phyloP scores from a whole-genome alignment of 1,284 basidiomycete genomes.

The Malassezia psittaci region DNA sequence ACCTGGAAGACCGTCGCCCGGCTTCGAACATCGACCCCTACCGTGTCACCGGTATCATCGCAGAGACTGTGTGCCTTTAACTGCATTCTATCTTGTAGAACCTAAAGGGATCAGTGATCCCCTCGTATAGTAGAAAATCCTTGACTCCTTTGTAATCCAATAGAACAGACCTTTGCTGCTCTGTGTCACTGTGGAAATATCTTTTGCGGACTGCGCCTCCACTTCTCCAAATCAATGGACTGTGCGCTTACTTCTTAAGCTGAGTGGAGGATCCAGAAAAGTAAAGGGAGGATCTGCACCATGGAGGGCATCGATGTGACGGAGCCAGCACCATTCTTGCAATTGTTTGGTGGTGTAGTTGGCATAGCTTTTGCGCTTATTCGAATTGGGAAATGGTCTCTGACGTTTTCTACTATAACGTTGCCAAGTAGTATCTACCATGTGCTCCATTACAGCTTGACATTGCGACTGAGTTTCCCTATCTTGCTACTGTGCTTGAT shows the following conservation, averaged over 20 bases:
- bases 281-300: background rate
- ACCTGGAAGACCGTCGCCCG: slow-evolving; percentile 54
- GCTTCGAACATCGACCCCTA: slow-evolving; percentile 88
- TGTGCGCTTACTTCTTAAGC: too few relatives aligned
- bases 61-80: slow-evolving; percentile 58
- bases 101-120: background rate
- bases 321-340: slow-evolving; percentile 1
- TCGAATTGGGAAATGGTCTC: slow-evolving; percentile 28
- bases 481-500: slow-evolving; percentile 33
- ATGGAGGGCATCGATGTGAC: background rate
- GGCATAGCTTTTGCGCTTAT: slow-evolving; percentile 33
- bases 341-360: slow-evolving; percentile 28
- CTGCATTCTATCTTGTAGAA: too few relatives aligned
- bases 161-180: too few relatives aligned
- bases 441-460: slow-evolving; percentile 42
- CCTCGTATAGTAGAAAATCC: slow-evolving; percentile 1
- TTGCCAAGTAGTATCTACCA: slow-evolving; percentile 37
- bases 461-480: slow-evolving; percentile 44
- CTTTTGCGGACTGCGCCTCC: too few relatives aligned
- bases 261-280: too few relatives aligned
- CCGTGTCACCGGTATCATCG: slow-evolving; percentile 58
- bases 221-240: too few relatives aligned
- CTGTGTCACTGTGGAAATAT: too few relatives aligned
- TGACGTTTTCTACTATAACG: slow-evolving; percentile 37
- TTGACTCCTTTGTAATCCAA: too few relatives aligned